These are phyloP conservation scores for Colletotrichum sp. DNA, from an alignment of 2,329 filamentous ascomycete species.

Conservation along the genomic window DNA sequence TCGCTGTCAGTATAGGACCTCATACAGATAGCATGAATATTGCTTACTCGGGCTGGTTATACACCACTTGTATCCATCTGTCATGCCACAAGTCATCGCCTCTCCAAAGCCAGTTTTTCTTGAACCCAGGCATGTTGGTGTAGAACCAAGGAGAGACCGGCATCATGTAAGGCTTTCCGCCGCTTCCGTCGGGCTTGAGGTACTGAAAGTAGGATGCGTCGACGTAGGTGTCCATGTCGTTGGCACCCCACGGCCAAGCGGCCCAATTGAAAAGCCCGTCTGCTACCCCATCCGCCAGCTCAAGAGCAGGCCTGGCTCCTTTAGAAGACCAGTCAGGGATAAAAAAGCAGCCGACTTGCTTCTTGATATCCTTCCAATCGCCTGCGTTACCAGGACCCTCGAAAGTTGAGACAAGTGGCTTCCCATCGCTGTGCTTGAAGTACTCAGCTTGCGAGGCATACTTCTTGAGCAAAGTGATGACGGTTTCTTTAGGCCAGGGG, in stretches of 20 bases:
- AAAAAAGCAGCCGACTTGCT: conserved; percentile 40
- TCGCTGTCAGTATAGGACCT: background rate
- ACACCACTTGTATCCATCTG: conserved; percentile 58
- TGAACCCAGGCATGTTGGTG: background rate
- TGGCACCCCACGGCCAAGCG: conserved; percentile 35
- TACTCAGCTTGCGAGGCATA: conserved; percentile 5
- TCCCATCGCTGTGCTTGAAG: conserved; percentile 25
- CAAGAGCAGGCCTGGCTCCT: conserved; percentile 30
- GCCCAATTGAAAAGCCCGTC: conserved; percentile 43
- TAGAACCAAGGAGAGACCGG: background rate
- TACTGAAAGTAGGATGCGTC: conserved; percentile 1
- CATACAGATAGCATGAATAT: background rate
- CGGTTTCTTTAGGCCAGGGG: background rate
- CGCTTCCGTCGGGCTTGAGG: conserved; percentile 1
- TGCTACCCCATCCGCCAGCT: conserved; percentile 46
- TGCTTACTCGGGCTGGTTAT: conserved; percentile 43
- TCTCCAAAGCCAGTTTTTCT: conserved; percentile 47
- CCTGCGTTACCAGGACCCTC: conserved; percentile 43
- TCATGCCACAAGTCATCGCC: conserved; percentile 63
- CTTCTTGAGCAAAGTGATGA: background rate
- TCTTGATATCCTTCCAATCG: conserved; percentile 50
- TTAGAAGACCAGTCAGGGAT: conserved; percentile 49
- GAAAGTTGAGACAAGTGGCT: conserved; percentile 44
- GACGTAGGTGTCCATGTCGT: conserved; percentile 18
- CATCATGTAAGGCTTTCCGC: background rate